Base-by-base conservation (phyloP, 176 grass and related monocot species). In the Oryza brachyantha region DNA sequence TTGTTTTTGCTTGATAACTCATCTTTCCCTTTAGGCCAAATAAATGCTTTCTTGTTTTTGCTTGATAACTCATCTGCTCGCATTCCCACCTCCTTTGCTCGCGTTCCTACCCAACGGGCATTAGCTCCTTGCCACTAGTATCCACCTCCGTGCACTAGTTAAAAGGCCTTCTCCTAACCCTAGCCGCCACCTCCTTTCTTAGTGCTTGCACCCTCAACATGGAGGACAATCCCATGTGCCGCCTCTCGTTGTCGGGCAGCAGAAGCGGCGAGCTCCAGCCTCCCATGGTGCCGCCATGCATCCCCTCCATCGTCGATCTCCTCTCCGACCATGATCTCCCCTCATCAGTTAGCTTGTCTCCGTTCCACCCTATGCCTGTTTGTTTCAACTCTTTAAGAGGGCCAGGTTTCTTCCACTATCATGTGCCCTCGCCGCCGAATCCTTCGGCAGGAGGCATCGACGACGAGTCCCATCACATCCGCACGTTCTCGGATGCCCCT, bases 391-490 rank as follows among this genome's bases (percentile, higher is more conserved):
- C 52, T 58, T 5, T 79, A n/a, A 52, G 48, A 41, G 62, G 70
- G 86, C 38, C 78, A 22, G 70, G 66, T 26, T 60, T 76, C 70
- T 39, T 61, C 73, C 50, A 43, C 78, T 82, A 79, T 50, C 76
- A 79, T 48, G 74, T 76, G 34, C 72, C 64, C 13, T 35, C 42
- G 60, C 17, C 79, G 62, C 32, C 17, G 55, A 55, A 48, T 32
- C 46, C 22, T 27, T 24, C 34, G 3, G n/a, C 10, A 28, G 13
- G 65, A 38, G 50, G 28, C 16, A 14, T 10, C 39, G 82, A n/a
- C 13, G 37, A 36, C 21, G n/a, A 21, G 59, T 75, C 86, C 70
- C 42, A 83, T 27, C 92, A 87, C 73, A 57, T 84, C 1, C 80
- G 73, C 3, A 76, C 81, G 13, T 81, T 85, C 25, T 76, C 46